Evolutionary conservation across 192 early-diverging fungal genomes (phyloP), one percentile per base, ranked within the genome.

Genomic region (Umbelopsis ramanniana): DNA sequence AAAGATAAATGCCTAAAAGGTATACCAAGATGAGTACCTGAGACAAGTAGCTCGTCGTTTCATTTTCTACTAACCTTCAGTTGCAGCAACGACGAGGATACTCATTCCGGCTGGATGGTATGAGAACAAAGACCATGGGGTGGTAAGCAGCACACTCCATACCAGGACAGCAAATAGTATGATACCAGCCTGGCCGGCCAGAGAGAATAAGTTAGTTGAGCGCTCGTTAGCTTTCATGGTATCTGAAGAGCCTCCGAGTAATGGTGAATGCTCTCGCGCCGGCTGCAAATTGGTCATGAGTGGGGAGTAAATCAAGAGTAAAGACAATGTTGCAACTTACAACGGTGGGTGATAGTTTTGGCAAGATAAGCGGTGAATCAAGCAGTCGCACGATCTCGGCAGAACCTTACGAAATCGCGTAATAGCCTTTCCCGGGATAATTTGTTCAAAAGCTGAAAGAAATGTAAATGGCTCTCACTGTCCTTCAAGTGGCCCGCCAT

Each of bases 91-190:
- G 14, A 83, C 19, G 0, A 74, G 48, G 0, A 72, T 6, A 14
- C 53, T 48, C 73, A 80, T 83, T 22, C 67, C 69, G 5, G 67
- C 40, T 1, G 81, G 81, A 50, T 83, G 81, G 24, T 63, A 72
- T 8, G 76, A 54, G 55, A 83, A 83, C 3, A 80, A 53, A 8
- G 38, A 21, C 67, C 73, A 77, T 6, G 71, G 66, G 0, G 70
- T 50, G 26, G 48, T 54, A 7, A 74, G 52, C 9, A 75, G 35
- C 10, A 77, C 69, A 21, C 72, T 74, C 35, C 70, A 69, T 14
- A 83, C 63, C 7, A 74, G 67, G 22, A 23, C 43, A 11, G 52
- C 55, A 60, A 83, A 83, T 0, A 80, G 21, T 0, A 71, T 22
- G 29, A 74, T n/a, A 24, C 81, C 79, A 15, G 57, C 1, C 1